Base-by-base conservation (phyloP, 2,329 filamentous ascomycete genomes). In the Epichloe baconii region DNA sequence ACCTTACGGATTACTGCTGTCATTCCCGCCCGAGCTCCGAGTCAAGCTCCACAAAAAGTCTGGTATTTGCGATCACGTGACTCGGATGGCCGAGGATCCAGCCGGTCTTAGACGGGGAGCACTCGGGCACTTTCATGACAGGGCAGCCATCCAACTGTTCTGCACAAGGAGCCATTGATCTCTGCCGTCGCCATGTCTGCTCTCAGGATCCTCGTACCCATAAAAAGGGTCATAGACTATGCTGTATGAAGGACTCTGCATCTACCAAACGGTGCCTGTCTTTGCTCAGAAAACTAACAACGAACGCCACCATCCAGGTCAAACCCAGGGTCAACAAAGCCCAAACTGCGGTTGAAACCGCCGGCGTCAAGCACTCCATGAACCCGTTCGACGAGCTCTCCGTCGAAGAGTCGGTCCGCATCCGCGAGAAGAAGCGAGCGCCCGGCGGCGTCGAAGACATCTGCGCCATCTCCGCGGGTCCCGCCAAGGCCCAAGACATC, bases 331-430 rank as follows among this genome's bases (percentile, higher is more conserved):
- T 84, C 67, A 84, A 84, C 74, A 83, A 82, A 68, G 71, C 80
- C 61, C 77, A 80, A 71, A 96, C 91, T 55, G 91, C 82, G 65
- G 85, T 98, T 71, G 91, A 96, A 72, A 95, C 87, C 51, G 78
- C 84, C 57, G 87, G 87, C 59, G 89, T 97, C 64, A 97, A 97
- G 73, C 91, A 97, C 78, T 90, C 85, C 67, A 91, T 98, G 81
- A 98, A 97, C 77, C 93, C 93, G 19, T 98, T 98, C 72, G 93
- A 98, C 76, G 93, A 98, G 70, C 86, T 98, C 64, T 94, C 89
- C 43, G 83, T 98, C 68, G 93, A 98, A 73, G 93, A 97, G 74
- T 88, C 90, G 48, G 87, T 96, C 48, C 88, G 88, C 41, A 85
- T 98, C 65, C 90, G 93, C 68, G 91, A 97, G 69, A 86, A 87